Evolutionary conservation across 371 early-diverging fungal genomes (phyloP), one percentile per base, ranked within the genome.

Genomic region (Cokeromyces recurvatus): DNA sequence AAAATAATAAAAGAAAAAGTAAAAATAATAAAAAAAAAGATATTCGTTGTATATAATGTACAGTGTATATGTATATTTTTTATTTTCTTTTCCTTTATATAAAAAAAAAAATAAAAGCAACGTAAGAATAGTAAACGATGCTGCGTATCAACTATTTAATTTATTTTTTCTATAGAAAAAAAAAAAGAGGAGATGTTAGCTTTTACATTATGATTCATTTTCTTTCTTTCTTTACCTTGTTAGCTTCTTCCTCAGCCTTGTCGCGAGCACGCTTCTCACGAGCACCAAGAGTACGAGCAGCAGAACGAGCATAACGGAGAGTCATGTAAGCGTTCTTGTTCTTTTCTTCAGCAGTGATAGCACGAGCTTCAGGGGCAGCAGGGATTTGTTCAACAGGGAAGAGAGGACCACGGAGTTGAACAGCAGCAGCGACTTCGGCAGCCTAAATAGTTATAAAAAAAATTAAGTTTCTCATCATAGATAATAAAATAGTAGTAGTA

Each of bases 241-340:
- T 78, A 53, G 87, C 91, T 71, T 87, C 90, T 65, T 85, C 87
- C 74, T 90, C 91, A 75, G 83, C 90, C 80, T 82, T 78, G 53
- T 76, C 79, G 71, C 82, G 82, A 58, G 78, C 81, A 77, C 81
- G 87, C 69, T 81, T 84, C 60, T 87, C 91, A 62, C 92, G 86
- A 55, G 79, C 77, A 68, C 96, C 97, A 69, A 81, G 79, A 62
- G 79, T 78, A 63, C 88, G 87, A 59, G 79, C 74, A 74, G 78
- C 85, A 56, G 88, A 84, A 59, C 90, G 90, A 62, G 93, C 91
- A 73, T 84, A 84, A 78, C 94, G 90, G 64, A 94, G 89, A 61
- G 85, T 83, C 66, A 77, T 77, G 84, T 77, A 97, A 50, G 93
- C 92, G 46, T 74, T 71, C 65, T 66, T 64, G 62, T 76, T 75